Evolutionary conservation across 768 basidiomycete genomes (phyloP), one percentile per base, ranked within the genome.

Genomic region (Agaricus blazei): DNA sequence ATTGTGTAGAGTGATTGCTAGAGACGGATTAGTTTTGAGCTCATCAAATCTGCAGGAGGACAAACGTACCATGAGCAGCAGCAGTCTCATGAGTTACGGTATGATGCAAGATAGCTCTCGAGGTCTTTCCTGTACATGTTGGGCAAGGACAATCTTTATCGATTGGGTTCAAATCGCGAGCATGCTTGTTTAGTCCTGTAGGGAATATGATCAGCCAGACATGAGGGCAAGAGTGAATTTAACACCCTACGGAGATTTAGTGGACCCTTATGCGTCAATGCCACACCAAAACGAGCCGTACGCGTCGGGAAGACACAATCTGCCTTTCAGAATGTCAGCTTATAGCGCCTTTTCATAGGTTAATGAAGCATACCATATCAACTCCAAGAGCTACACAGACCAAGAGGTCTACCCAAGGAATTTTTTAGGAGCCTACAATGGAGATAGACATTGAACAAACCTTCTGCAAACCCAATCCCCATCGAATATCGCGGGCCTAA

Each of bases 291-390:
- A 28, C 93, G 81, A 37, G 93, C 93, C 0, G 93, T 95, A 56
- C 93, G 81, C 1, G 93, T 96, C 31, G 93, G 93, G 63, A 93
- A 95, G 9, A 96, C 93, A 59, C 93, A 96, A 66, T 96, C 93
- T 0, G 92, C 92, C 90, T 61, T 52, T 3, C 19, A 58, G 6
- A 58, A 24, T 8, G 26, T 19, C 31, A 40, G 48, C 40, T 44
- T 26, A 50, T 23, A n/a, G 31, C 14, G 44, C 40, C 28, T 19
- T 23, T 45, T 34, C 19, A 47, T 15, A 36, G 38, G 38, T 36
- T 58, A n/a, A 26, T 41, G 27, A 23, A 5, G 31, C 72, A 29
- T 59, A 89, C 92, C 91, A 96, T 95, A 64, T 96, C 93, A 29
- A 95, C 80, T 12, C 93, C 93, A n/a, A 96, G 74, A 4, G 93